phyloP scores from a whole-genome alignment of 169 alveolate genomes.

The Eimeria mitis region DNA sequence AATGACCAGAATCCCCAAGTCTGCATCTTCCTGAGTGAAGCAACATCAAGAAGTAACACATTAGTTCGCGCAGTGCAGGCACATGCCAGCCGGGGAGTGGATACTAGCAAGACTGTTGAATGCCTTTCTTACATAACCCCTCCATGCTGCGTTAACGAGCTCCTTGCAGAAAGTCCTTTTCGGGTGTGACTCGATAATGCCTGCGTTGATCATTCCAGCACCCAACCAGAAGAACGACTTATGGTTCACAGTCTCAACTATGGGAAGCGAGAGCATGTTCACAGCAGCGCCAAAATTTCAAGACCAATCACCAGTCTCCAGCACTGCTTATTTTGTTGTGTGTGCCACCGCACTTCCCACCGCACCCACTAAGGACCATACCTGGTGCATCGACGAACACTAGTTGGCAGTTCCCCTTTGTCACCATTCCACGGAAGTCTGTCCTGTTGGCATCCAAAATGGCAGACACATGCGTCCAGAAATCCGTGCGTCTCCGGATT shows the following conservation, averaged over 20 bases:
- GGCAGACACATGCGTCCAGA: neutral
- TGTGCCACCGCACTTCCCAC: neutral
- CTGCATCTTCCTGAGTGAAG: slow-evolving; percentile 88
- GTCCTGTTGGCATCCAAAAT: slow-evolving; percentile 30
- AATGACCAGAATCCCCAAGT: slow-evolving; percentile 88
- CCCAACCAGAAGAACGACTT: neutral
- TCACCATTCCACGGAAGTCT: slow-evolving; percentile 85
- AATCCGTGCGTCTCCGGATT: neutral
- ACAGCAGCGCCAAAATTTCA: neutral
- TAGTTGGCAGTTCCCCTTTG: slow-evolving; percentile 87
- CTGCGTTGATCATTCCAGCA: slow-evolving; percentile 27
- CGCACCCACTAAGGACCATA: neutral
- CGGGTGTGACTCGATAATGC: slow-evolving; percentile 90
- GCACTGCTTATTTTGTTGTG: neutral
- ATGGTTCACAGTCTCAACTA: neutral
- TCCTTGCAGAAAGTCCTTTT: slow-evolving; percentile 88
- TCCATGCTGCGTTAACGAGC: slow-evolving; percentile 92
- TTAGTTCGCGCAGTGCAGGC: neutral
- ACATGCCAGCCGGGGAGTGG: neutral
- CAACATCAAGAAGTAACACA: neutral
- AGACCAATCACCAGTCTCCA: neutral
- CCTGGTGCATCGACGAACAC: slow-evolving; percentile 93
- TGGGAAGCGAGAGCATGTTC: neutral
- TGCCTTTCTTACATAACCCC: slow-evolving; percentile 85
- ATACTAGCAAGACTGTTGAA: neutral